A percentile compares a stretch with the other conserved stretches of the same genome.
phyloP scores from a whole-genome alignment of 2,329 filamentous ascomycete species.

The Diaporthe velutina region DNA sequence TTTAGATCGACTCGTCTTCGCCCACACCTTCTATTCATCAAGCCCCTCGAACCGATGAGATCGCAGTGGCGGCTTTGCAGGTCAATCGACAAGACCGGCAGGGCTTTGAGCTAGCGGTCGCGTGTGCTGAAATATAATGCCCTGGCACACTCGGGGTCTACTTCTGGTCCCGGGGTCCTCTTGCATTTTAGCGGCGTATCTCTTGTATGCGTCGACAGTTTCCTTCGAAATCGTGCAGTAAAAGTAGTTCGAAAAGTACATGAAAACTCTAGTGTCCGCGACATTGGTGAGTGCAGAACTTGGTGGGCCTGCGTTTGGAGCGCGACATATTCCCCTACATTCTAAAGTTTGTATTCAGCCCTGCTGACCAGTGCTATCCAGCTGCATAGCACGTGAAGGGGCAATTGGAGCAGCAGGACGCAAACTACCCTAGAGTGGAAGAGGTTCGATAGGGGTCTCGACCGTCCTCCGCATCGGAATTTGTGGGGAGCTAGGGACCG shows the following conservation, averaged over 20 bases:
- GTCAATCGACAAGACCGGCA: too few relatives aligned
- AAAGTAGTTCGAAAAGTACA: background rate
- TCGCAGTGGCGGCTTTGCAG: too few relatives aligned
- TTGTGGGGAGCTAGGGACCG: background rate
- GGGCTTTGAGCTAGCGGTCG: background rate
- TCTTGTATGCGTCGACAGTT: background rate
- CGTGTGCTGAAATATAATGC: too few relatives aligned
- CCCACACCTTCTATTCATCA: background rate
- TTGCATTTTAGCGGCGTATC: too few relatives aligned
- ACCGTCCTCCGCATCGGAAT: background rate
- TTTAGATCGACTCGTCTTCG: too few relatives aligned
- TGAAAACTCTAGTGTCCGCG: background rate
- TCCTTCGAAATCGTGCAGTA: rapidly evolving
- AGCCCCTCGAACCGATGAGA: background rate
- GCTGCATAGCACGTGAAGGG: background rate
- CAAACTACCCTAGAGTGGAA: background rate
- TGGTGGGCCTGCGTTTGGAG: background rate
- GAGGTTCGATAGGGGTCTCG: background rate
- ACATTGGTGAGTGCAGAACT: background rate
- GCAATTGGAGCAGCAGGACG: background rate
- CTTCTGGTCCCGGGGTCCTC: too few relatives aligned
- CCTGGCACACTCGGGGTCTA: too few relatives aligned
- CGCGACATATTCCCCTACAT: background rate
- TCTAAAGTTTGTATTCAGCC: background rate
- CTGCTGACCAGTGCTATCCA: background rate